These are phyloP conservation scores for Hymenoscyphus repandus DNA, from an alignment of 2,329 filamentous ascomycete genomes.

Conservation along the genomic window DNA sequence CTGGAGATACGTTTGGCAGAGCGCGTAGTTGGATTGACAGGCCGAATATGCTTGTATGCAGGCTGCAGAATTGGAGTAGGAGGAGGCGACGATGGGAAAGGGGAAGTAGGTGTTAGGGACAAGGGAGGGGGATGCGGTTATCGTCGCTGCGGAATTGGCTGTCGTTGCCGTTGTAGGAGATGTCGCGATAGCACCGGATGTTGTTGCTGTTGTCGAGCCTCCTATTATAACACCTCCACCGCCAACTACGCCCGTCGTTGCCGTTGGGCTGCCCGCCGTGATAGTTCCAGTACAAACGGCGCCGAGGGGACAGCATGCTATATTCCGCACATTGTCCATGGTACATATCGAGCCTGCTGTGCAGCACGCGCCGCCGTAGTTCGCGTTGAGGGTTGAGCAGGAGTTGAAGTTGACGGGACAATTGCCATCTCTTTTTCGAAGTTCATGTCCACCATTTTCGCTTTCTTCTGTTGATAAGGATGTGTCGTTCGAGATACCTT, in stretches of 20 bases:
- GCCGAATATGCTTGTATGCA: slow-evolving; percentile 47
- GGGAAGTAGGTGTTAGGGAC: slow-evolving; percentile 55
- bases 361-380: slow-evolving; percentile 30
- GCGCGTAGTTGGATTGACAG: slow-evolving; percentile 49
- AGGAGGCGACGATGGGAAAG: slow-evolving; percentile 51
- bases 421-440: slow-evolving; percentile 27
- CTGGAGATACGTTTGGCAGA: slow-evolving; percentile 46
- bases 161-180: slow-evolving; percentile 12
- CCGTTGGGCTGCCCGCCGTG: slow-evolving; percentile 6
- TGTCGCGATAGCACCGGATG: slow-evolving; percentile 9
- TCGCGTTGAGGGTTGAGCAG: slow-evolving; percentile 26
- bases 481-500: slow-evolving; percentile 21
- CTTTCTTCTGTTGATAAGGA: slow-evolving; percentile 8
- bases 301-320: slow-evolving; percentile 32
- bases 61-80: slow-evolving; percentile 44
- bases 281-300: slow-evolving; percentile 31
- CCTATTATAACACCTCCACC: slow-evolving; percentile 11
- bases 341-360: slow-evolving; percentile 26
- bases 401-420: slow-evolving; percentile 29
- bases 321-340: slow-evolving; percentile 24
- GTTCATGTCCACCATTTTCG: slow-evolving; percentile 10
- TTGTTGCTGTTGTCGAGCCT: slow-evolving; percentile 11
- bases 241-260: slow-evolving; percentile 11
- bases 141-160: slow-evolving; percentile 14
- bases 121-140: slow-evolving; percentile 38